Percentiles rank a stretch among this genome's conserved stretches.
These are phyloP conservation scores for Candida berthetii DNA, from an alignment of 805 yeast species.

Conservation along the genomic window DNA sequence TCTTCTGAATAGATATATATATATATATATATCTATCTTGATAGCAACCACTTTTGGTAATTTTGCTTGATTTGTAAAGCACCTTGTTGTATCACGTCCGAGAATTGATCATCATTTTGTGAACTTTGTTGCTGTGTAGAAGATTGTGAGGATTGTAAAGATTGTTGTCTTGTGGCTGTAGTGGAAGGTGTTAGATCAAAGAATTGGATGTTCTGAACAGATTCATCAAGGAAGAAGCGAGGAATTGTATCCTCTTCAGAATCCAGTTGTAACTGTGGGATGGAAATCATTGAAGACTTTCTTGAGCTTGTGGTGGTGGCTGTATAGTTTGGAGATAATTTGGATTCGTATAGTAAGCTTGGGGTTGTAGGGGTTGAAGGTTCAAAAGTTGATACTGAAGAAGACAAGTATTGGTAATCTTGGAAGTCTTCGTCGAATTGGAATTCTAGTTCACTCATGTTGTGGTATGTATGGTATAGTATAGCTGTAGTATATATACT, in stretches of 20 bases:
- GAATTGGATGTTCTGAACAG: background rate
- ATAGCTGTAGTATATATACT: background rate
- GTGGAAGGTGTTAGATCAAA: background rate
- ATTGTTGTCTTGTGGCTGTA: too few species aligned
- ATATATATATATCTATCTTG: background rate
- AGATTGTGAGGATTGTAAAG: too few species aligned
- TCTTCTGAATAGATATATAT: background rate
- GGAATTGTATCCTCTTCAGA: background rate
- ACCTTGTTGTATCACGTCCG: slow-evolving; percentile 11
- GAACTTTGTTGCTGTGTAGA: too few species aligned
- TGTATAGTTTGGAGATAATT: slow-evolving; percentile 4
- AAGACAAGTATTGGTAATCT: background rate
- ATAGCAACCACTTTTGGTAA: slow-evolving; percentile 19
- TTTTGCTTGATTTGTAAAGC: slow-evolving; percentile 17
- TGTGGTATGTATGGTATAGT: background rate
- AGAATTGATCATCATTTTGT: slow-evolving; percentile 10
- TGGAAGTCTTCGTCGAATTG: background rate
- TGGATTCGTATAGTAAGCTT: slow-evolving; percentile 17
- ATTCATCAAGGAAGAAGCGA: background rate
- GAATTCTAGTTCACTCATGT: background rate
- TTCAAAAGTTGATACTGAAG: background rate
- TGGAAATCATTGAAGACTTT: slow-evolving; percentile 8
- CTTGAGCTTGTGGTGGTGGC: too few species aligned
- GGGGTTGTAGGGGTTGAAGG: background rate
- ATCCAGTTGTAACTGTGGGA: slow-evolving; percentile 8